phyloP scores from a whole-genome alignment of 495 filamentous ascomycete genomes.

The Penicillium goetzii region DNA sequence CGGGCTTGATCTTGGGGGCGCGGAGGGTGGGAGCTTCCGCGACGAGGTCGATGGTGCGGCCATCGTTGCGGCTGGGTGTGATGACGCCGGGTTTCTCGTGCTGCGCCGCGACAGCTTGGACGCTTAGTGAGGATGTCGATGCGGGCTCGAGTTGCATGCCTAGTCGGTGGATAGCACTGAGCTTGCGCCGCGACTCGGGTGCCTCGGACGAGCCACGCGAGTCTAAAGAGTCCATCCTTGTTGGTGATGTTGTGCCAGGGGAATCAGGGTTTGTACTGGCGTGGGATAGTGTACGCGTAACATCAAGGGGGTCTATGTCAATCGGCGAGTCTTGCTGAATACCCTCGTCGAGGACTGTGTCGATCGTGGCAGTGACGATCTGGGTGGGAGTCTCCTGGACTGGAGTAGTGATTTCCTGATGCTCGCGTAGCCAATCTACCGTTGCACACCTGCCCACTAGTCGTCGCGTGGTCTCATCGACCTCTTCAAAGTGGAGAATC shows the following conservation, averaged over 20 bases:
- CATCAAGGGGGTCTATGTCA: slow-evolving; percentile 36
- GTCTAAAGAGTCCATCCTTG: slow-evolving; percentile 32
- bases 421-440: slow-evolving; percentile 75
- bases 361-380: slow-evolving; percentile 26
- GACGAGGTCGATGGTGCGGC: slow-evolving; percentile 19
- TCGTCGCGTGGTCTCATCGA: slow-evolving; percentile 85
- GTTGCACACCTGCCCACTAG: slow-evolving; percentile 80
- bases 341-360: slow-evolving; percentile 29
- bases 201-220: slow-evolving; percentile 33
- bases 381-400: slow-evolving; percentile 19
- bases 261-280: slow-evolving; percentile 47
- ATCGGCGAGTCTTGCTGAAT: slow-evolving; percentile 25
- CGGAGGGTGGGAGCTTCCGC: slow-evolving; percentile 28
- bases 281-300: slow-evolving; percentile 42
- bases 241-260: slow-evolving; percentile 35
- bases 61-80: slow-evolving; percentile 70
- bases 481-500: slow-evolving; percentile 84
- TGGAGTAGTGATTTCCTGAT: slow-evolving; percentile 9
- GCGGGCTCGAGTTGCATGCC: slow-evolving; percentile 54
- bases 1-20: slow-evolving; percentile 44
- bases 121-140: slow-evolving; percentile 60
- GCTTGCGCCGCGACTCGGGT: slow-evolving; percentile 26
- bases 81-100: slow-evolving; percentile 85
- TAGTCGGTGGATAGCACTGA: slow-evolving; percentile 38
- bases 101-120: slow-evolving; percentile 76